Evolutionary conservation across 768 basidiomycete species (phyloP), one percentile per base, ranked within the genome.

Genomic region (Hygrophoropsis aurantiaca): DNA sequence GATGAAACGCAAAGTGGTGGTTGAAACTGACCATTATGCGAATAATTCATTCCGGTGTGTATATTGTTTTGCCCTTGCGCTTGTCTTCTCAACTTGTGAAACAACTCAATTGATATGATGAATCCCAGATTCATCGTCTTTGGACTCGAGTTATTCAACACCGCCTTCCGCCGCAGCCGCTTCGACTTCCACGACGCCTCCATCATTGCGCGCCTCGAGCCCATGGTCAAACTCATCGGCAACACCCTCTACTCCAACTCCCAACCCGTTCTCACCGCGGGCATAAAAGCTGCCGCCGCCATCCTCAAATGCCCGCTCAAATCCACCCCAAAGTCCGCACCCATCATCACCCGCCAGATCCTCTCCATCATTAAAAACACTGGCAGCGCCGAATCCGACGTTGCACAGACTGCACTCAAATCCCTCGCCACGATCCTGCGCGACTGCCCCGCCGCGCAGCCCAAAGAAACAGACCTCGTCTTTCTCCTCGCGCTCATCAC

Each of bases 171-270:
- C 40, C 82, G 93, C 6, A 87, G 82, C 46, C 85, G 85, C 16
- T 94, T 99, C 58, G 85, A 95, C 60, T 85, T 95, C 59, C 79
- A 80, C 20, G 85, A 97, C 55, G 51, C 74, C 8, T 71, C 79
- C n/a, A 74, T 89, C 42, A 74, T 94, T 48, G 73, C 84, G n/a
- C 85, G 93, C 24, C 72, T 99, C 19, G 92, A 94, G 49, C 80
- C 92, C 0, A 87, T 97, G 72, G 84, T 95, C 11, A 73, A 81
- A 25, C 80, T 85, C 11, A 85, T 98, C 46, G 95, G 95, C 25
- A 94, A 97, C 60, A 87, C 91, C 0, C 79, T 99, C 1, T 97
- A 97, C 64, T 88, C 94, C 2, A 83, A 77, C 25, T 84, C 83
- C 40, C 78, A 85, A 7, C 73, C 82, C 6, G 90, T 98, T 5